These are phyloP conservation scores for Aspergillus fijiensis DNA, from an alignment of 2,329 filamentous ascomycete species.

Conservation along the genomic window DNA sequence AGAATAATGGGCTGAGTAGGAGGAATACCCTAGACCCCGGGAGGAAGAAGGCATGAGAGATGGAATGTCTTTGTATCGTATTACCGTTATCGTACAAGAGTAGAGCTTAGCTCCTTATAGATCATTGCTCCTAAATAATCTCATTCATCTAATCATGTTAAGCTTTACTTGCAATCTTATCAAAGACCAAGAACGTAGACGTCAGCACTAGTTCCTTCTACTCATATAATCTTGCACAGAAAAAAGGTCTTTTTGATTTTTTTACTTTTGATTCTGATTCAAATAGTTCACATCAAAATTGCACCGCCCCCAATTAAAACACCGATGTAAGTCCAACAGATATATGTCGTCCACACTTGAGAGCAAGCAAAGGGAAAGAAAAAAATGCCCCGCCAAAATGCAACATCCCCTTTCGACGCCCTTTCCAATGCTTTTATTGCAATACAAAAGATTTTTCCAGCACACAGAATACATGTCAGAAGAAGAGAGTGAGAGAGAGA, in stretches of 20 bases:
- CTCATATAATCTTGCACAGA: not conserved
- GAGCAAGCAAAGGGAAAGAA: no score
- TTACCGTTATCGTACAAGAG: not conserved
- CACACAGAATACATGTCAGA: constrained; percentile 22
- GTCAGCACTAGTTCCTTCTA: no score
- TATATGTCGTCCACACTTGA: no score
- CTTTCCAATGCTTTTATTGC: constrained; percentile 31
- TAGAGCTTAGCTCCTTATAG: not conserved
- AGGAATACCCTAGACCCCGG: constrained; percentile 57
- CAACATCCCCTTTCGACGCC: constrained; percentile 23
- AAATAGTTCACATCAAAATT: not conserved
- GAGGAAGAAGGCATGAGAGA: constrained; percentile 21
- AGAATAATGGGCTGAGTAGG: constrained; percentile 49
- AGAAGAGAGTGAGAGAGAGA: not conserved
- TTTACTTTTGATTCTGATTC: not conserved
- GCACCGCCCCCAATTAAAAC: not conserved
- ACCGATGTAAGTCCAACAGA: not conserved
- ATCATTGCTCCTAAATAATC: no score
- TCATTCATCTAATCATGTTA: no score
- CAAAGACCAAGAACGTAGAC: no score
- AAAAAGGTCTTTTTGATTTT: not conserved
- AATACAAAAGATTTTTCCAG: constrained; percentile 15
- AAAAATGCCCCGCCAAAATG: not conserved
- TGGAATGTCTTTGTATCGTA: no score
- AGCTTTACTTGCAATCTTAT: no score